A percentile compares a stretch with the other conserved stretches of the same genome.
These are phyloP conservation scores for Lindgomyces ingoldianus DNA, from an alignment of 495 filamentous ascomycete species.

Conservation along the genomic window DNA sequence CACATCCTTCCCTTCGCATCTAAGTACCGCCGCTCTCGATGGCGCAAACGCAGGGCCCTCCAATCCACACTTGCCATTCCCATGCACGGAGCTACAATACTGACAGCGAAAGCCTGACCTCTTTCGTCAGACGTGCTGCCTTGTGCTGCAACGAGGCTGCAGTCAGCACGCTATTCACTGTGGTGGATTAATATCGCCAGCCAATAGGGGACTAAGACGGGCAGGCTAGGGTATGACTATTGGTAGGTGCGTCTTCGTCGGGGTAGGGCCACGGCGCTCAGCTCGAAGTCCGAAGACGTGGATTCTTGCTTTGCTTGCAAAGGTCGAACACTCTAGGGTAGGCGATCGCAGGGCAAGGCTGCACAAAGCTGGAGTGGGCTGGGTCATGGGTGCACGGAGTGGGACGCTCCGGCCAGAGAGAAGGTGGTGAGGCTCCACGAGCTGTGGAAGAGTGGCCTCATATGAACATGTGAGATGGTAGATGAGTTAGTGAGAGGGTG, in stretches of 20 bases:
- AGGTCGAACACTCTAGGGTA: not conserved
- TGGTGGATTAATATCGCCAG: conserved; percentile 21
- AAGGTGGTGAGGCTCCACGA: too few species aligned
- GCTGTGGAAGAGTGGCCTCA: not conserved
- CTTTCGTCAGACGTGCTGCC: conserved; percentile 22
- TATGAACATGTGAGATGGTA: not conserved
- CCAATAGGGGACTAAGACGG: conserved; percentile 32
- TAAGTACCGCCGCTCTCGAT: not conserved
- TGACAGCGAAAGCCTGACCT: conserved; percentile 6
- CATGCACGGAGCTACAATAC: not conserved
- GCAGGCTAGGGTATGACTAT: conserved; percentile 12
- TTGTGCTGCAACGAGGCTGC: conserved; percentile 14
- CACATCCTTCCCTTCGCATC: not conserved
- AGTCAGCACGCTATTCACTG: conserved; percentile 29
- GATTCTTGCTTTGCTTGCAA: not conserved
- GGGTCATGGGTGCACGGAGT: too few species aligned
- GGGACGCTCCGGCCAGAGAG: too few species aligned
- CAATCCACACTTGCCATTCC: not conserved
- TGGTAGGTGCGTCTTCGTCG: conserved; percentile 15
- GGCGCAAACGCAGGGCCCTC: not conserved
- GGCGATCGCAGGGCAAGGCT: not conserved
- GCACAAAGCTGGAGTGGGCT: too few species aligned
- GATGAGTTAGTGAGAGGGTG: not conserved
- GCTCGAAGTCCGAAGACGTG: conserved; percentile 29
- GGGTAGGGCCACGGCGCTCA: conserved; percentile 21